Conservation (phyloP, 1,284 basidiomycete species). For the Paramarasmius palmivorus region DNA sequence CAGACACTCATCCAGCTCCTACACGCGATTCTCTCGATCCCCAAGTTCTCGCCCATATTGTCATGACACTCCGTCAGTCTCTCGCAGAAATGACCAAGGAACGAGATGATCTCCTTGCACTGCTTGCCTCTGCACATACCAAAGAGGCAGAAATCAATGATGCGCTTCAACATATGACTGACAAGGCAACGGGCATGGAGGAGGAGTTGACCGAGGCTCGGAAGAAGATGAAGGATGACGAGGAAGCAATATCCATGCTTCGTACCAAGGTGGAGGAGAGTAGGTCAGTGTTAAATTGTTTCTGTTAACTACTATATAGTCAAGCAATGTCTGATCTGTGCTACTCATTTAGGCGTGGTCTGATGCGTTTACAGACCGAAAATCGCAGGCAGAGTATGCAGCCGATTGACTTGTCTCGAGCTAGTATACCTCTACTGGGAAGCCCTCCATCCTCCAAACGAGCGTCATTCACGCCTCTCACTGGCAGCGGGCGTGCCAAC, state of each 20-base stretch:
- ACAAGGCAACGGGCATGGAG: conserved; percentile 62
- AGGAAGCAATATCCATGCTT: conserved; percentile 78
- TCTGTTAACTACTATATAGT: not conserved
- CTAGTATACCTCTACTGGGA: conserved; percentile 37
- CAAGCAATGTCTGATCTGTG: conserved; percentile 2
- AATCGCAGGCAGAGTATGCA: conserved; percentile 62
- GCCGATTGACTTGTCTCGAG: conserved; percentile 57
- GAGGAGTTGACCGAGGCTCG: conserved; percentile 60
- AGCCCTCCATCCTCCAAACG: conserved; percentile 60
- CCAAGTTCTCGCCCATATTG: conserved; percentile 71
- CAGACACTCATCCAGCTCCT: conserved; percentile 17
- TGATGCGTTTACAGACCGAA: conserved; percentile 91
- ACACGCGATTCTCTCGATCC: conserved; percentile 63
- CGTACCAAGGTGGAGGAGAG: conserved; percentile 90
- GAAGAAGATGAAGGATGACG: conserved; percentile 71
- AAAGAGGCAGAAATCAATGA: conserved; percentile 62
- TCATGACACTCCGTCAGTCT: conserved; percentile 64
- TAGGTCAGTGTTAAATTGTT: conserved; percentile 47
- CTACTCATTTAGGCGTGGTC: conserved; percentile 61
- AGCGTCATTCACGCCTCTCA: conserved; percentile 70
- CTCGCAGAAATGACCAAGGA: conserved; percentile 64
- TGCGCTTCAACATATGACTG: conserved; percentile 60
- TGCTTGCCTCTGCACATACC: conserved; percentile 49
- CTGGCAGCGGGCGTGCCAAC: conserved; percentile 45
- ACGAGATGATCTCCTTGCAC: conserved; percentile 58